phyloP scores from a whole-genome alignment of 139 green algal genomes.

The Gonium pectorale region DNA sequence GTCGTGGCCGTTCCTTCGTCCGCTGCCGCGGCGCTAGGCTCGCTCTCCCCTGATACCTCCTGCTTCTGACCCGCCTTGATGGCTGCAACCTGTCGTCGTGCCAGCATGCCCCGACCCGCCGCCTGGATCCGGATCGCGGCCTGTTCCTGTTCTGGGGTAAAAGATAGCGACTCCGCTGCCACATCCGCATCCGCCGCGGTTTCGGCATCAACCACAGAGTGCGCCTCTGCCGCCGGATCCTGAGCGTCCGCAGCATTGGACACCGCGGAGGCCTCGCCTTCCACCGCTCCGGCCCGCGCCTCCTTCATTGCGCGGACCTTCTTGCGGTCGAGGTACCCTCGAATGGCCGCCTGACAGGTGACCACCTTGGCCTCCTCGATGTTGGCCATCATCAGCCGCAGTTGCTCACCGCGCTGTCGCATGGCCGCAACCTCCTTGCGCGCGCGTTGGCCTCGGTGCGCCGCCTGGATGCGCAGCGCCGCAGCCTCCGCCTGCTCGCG shows the following conservation, averaged over 20 bases:
- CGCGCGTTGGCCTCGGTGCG: slow-evolving; percentile 29
- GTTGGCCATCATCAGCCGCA: slow-evolving; percentile 21
- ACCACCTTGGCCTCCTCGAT: slow-evolving; percentile 27
- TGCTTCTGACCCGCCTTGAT: not conserved
- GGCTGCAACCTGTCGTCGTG: not conserved
- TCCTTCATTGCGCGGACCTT: slow-evolving; percentile 14
- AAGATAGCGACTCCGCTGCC: not conserved
- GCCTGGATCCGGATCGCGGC: slow-evolving; percentile 46
- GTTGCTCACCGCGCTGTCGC: not conserved
- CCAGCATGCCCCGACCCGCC: slow-evolving; percentile 13
- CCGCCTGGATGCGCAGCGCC: slow-evolving; percentile 45
- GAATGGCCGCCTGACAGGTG: slow-evolving; percentile 43
- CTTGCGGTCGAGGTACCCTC: slow-evolving; percentile 43
- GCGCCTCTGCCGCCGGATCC: not conserved
- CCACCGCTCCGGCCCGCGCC: not conserved
- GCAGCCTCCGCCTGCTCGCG: slow-evolving; percentile 31
- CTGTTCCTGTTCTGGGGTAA: slow-evolving; percentile 23
- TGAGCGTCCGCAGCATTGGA: not conserved
- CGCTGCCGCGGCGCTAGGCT: not conserved
- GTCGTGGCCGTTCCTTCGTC: not conserved
- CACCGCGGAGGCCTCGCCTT: no score
- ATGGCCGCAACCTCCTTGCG: slow-evolving; percentile 53
- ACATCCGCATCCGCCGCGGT: not conserved
- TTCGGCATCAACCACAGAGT: no score
- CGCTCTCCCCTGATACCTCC: no score